Evolutionary conservation across 225 moss, liverwort and hornwort species (phyloP), one percentile per base, ranked within the genome.

Genomic region (Bryum argenteum): DNA sequence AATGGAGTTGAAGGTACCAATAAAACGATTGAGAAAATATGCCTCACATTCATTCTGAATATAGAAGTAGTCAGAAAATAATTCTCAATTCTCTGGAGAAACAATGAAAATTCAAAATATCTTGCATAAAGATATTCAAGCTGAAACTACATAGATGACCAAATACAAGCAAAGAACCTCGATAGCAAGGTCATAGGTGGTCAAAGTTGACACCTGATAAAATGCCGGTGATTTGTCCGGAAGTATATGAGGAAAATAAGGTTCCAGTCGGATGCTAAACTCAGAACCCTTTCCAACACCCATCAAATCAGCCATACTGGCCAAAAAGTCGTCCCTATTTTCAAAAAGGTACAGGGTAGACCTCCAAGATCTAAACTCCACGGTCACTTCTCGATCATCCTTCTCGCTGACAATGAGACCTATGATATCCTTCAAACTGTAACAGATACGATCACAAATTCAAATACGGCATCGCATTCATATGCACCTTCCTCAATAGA

Each of bases 301-400:
- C 90, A 98, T 90, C 47, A 98, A 73, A 71, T 88, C 87, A 57
- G 91, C 85, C 78, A 98, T 81, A 79, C 88, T 94, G 14, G 97
- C 92, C 76, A 94, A 85, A 69, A 98, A 94, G 71, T 94, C 83
- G 62, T 98, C 92, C 83, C 90, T 94, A 19, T 86, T 85, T 67
- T 88, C 91, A 59, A 98, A 71, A 74, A 87, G 84, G 74, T 98
- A 98, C 58, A 85, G 90, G 16, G 92, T 98, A 75, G 92, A 63
- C 71, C 97, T 90, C 97, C 97, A 98, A 78, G 97, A 83, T 78
- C 92, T 89, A 16, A 94, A 91, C 84, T 98, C 97, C 21, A 98
- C 80, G 57, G 81, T 92, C 63, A 98, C 92, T 63, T 94, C 97
- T 75, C 80, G 86, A 57, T 63, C 51, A 76, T 88, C 86, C 54